These are phyloP conservation scores for Pelargonium myrrhifolium DNA, from an alignment of 441 rosid genomes.

Conservation along the genomic window DNA sequence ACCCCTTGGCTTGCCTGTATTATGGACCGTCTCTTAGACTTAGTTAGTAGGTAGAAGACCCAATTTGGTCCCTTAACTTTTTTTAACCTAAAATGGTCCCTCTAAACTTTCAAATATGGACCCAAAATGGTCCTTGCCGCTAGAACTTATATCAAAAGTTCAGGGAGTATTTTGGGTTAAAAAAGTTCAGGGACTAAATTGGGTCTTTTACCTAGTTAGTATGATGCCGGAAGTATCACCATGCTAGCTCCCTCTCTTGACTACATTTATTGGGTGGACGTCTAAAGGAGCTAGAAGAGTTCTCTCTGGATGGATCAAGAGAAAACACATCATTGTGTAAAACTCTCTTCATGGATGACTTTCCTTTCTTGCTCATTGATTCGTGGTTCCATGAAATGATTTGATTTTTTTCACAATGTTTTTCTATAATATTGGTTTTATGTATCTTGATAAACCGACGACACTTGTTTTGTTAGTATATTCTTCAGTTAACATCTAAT, in stretches of 20 bases:
- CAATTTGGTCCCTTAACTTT: too few species aligned
- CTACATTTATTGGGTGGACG: neutral
- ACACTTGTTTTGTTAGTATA: constrained; percentile 6
- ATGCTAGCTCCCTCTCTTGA: neutral
- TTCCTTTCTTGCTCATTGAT: neutral
- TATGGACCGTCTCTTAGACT: neutral
- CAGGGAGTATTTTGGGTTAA: too few species aligned
- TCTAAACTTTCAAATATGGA: too few species aligned
- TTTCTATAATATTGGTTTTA: neutral
- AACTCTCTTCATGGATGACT: neutral
- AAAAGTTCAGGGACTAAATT: too few species aligned
- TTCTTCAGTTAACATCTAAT: constrained; percentile 8
- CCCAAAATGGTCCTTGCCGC: too few species aligned
- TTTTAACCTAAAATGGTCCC: too few species aligned
- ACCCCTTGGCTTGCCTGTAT: neutral
- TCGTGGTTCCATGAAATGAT: neutral
- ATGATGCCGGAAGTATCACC: neutral
- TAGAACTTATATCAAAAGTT: too few species aligned
- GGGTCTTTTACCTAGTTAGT: too few species aligned
- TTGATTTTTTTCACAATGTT: neutral
- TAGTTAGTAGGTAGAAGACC: too few species aligned
- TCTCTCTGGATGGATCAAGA: neutral
- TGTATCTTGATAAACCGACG: neutral
- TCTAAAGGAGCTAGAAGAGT: neutral
- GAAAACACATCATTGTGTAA: neutral